These are phyloP conservation scores for Suhomyces taliae DNA, from an alignment of 1,139 yeast species.

Conservation along the genomic window DNA sequence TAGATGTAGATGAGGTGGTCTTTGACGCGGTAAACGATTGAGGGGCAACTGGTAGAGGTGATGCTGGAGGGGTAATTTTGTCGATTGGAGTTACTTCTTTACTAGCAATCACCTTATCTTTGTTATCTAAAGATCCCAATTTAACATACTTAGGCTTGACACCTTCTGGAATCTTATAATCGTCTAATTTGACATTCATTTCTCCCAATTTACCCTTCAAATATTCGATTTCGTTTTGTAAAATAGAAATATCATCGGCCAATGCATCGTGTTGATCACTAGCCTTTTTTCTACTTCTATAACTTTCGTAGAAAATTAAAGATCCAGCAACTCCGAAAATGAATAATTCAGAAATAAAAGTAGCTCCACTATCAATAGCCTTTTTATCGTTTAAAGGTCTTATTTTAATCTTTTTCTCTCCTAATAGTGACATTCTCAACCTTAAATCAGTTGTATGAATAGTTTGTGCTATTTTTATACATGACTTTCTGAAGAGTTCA, in stretches of 20 bases:
- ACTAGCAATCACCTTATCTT: not conserved
- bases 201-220: constrained; percentile 48
- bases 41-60: not conserved
- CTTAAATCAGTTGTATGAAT: constrained; percentile 67
- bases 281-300: constrained; percentile 68
- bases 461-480: constrained; percentile 73
- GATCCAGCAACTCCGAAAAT: constrained; percentile 81
- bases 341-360: constrained; percentile 71
- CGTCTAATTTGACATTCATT: constrained; percentile 46
- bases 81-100: too few relatives aligned
- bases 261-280: constrained; percentile 59
- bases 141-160: constrained; percentile 46
- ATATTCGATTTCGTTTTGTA: constrained; percentile 71
- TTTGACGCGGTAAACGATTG: not conserved
- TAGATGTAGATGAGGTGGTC: not conserved
- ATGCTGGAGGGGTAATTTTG: not conserved
- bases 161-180: constrained; percentile 48
- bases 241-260: constrained; percentile 64
- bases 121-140: constrained; percentile 9
- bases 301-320: constrained; percentile 71
- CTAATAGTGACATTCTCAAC: constrained; percentile 63
- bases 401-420: constrained; percentile 56
- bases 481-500: constrained; percentile 57
- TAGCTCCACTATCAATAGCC: constrained; percentile 85
- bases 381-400: constrained; percentile 82